Evolutionary conservation across 106 monocot species (phyloP).

Genomic region (Posidonia australis): DNA sequence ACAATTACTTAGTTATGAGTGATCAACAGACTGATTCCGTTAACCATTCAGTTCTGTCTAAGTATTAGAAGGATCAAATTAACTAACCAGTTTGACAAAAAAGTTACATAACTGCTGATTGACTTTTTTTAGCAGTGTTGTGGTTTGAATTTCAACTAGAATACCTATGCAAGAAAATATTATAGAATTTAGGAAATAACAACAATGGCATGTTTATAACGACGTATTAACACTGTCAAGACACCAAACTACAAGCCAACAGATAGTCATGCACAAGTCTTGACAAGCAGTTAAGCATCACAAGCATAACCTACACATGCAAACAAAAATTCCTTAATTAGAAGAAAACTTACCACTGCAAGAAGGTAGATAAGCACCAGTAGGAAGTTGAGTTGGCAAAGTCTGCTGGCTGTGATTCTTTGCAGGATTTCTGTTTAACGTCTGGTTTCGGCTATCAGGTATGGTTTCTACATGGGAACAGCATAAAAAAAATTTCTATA

Average conservation of each 20-base stretch:
- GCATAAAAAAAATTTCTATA: not conserved
- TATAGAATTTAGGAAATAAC: too few relatives aligned
- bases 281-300: too few relatives aligned
- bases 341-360: conserved; percentile 42
- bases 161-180: too few relatives aligned
- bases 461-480: conserved; percentile 23
- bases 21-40: too few relatives aligned
- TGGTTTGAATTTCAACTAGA: too few relatives aligned
- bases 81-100: too few relatives aligned
- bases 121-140: too few relatives aligned
- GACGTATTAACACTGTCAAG: not conserved
- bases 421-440: conserved; percentile 18
- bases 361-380: conserved; percentile 72
- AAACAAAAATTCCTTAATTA: not conserved
- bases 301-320: not conserved
- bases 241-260: not conserved
- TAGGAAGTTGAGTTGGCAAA: conserved; percentile 68
- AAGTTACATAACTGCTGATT: too few relatives aligned
- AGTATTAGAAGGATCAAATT: too few relatives aligned
- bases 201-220: not conserved
- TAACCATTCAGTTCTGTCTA: too few relatives aligned
- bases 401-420: conserved; percentile 33
- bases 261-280: not conserved
- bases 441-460: conserved; percentile 31
- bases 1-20: too few relatives aligned